Evolutionary conservation across 108 stramenopile species (phyloP).

Genomic region (Schizochytrium sp.): DNA sequence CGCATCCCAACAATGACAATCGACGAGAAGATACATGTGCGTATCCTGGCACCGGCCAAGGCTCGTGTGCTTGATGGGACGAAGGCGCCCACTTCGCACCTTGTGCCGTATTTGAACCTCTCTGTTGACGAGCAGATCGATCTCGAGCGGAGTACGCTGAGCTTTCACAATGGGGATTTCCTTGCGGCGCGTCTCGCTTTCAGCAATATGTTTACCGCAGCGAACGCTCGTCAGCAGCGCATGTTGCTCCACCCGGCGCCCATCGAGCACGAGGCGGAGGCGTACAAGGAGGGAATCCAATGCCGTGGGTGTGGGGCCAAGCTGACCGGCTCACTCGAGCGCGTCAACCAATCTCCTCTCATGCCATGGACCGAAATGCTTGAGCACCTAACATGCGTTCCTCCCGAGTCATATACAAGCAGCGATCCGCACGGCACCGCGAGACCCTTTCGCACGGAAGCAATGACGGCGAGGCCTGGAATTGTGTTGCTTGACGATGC

Average conservation of each 20-base stretch:
- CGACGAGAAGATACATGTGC: neutral
- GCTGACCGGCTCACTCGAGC: neutral
- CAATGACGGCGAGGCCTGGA: neutral
- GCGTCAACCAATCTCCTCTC: neutral
- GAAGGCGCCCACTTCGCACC: neutral
- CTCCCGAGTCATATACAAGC: neutral
- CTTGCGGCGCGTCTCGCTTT: neutral
- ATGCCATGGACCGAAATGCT: conserved; percentile 14
- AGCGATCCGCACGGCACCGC: neutral
- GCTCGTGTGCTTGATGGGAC: neutral
- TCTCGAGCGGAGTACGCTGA: neutral
- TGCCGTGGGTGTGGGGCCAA: neutral
- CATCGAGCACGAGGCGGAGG: neutral
- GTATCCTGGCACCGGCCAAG: neutral
- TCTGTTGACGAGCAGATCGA: neutral
- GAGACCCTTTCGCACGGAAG: neutral
- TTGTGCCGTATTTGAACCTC: neutral
- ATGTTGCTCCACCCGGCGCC: neutral
- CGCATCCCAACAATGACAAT: neutral
- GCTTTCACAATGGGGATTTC: neutral
- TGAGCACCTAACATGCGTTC: neutral
- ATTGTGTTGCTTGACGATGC: neutral
- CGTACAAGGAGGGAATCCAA: neutral
- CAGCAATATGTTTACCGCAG: neutral
- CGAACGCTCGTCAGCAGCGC: neutral